Evolutionary conservation across 2,329 filamentous ascomycete genomes (phyloP), one percentile per base, ranked within the genome.

Genomic region (Alternaria ethzedia): DNA sequence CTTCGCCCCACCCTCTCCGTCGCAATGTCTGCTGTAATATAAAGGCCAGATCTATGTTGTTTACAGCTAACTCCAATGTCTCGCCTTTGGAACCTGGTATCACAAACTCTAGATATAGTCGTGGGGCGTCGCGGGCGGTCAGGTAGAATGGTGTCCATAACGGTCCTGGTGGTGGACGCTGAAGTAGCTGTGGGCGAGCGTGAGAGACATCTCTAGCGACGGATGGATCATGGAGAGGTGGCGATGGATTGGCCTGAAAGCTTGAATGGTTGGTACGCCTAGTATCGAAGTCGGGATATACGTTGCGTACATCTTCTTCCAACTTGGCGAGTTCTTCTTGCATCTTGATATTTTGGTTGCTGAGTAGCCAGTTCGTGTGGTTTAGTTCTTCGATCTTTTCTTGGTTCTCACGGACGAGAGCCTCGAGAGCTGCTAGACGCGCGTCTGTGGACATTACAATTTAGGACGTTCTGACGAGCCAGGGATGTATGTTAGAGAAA

Each of bases 11-110:
- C 12, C 30, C 28, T 32, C 43, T 61, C 23, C 50, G 43, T 25
- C 44, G 21, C 30, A 64, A 25, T 5, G 47, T 58, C 17, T 49
- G 41, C 47, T 64, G 45, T 4, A 64, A 4, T 13, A 61, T n/a
- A 5, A 64, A 61, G n/a, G 58, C 52, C 41, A 64, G 15, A 50
- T 61, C 62, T 13, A 61, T 5, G 4, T 41, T 50, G 21, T 54
- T 30, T 8, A 64, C 25, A 15, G 46, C 44, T 17, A 61, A 12
- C 17, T 23, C 30, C 47, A 64, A 46, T 2, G 54, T 54, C 49
- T 64, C 62, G 30, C 62, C 54, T 21, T 49, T 23, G 5, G 49
- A 26, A 3, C 62, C 57, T 17, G 45, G 62, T 54, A 64, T 45
- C 12, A 61, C 28, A 10, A 61, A 57, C 12, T 45, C 47, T 13